Percentiles rank a stretch among this genome's conserved stretches.
Conservation (phyloP, 352 stramenopile genomes). For the Pilasporangium apinafurcum region DNA sequence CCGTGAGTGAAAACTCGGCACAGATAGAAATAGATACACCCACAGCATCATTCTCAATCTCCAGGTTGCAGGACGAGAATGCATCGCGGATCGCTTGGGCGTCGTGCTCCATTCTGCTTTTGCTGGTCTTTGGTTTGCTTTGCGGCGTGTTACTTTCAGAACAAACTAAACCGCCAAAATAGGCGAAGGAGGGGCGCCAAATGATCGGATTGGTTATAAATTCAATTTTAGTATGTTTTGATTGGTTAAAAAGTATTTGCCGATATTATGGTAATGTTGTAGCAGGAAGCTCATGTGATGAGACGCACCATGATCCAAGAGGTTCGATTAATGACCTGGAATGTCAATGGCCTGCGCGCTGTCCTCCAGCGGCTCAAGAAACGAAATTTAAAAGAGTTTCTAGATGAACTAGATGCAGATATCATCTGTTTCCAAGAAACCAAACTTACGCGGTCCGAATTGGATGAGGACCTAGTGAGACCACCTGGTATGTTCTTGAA, state of each 20-base stretch:
- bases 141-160: slow-evolving; percentile 5
- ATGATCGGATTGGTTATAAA: slow-evolving; percentile 25
- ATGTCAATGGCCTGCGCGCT: slow-evolving; percentile 79
- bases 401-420: slow-evolving; percentile 53
- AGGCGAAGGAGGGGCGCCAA: slow-evolving; percentile 23
- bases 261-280: background rate
- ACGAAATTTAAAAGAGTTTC: slow-evolving; percentile 37
- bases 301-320: slow-evolving; percentile 2
- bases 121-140: background rate
- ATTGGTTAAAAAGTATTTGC: background rate
- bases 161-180: slow-evolving; percentile 10
- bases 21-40: slow-evolving; percentile 63
- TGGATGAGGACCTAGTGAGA: slow-evolving; percentile 70
- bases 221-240: no score
- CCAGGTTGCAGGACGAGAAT: slow-evolving; percentile 69
- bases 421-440: slow-evolving; percentile 85
- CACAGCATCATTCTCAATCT: slow-evolving; percentile 64
- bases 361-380: slow-evolving; percentile 56
- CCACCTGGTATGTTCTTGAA: slow-evolving; percentile 19
- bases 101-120: slow-evolving; percentile 43
- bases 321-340: slow-evolving; percentile 74
- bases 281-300: background rate
- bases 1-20: slow-evolving; percentile 68
- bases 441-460: slow-evolving; percentile 77
- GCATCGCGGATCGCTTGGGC: slow-evolving; percentile 51